A percentile compares a stretch with the other conserved stretches of the same genome.
Conservation (phyloP, 495 filamentous ascomycete species). For the Echria macrotheca region DNA sequence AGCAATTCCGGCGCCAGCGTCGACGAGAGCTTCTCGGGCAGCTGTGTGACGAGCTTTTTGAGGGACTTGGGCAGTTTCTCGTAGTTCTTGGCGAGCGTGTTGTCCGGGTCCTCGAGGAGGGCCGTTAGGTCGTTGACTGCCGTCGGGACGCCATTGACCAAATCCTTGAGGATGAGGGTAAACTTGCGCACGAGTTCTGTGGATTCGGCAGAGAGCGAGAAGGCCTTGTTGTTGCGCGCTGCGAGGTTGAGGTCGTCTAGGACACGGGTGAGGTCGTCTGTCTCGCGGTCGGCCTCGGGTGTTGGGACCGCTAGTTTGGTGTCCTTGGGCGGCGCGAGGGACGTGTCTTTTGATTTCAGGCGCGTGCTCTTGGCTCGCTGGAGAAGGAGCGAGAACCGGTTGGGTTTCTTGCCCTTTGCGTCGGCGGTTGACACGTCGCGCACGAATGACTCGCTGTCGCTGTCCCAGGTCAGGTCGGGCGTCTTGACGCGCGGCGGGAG, state of each 20-base stretch:
- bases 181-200: conserved; percentile 76
- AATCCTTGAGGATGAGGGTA: conserved; percentile 80
- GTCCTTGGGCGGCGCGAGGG: background rate
- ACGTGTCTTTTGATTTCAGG: background rate
- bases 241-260: conserved; percentile 76
- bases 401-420: conserved; percentile 14
- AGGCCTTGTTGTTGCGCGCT: conserved; percentile 67
- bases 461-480: conserved; percentile 39
- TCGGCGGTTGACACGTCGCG: conserved; percentile 4
- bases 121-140: conserved; percentile 83
- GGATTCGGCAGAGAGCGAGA: conserved; percentile 71
- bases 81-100: conserved; percentile 69
- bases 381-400: conserved; percentile 25
- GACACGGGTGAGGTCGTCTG: conserved; percentile 67
- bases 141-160: conserved; percentile 86
- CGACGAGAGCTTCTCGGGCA: conserved; percentile 75
- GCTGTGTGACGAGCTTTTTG: conserved; percentile 79
- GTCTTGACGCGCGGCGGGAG: conserved; percentile 40
- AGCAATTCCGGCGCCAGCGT: conserved; percentile 73
- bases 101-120: conserved; percentile 75
- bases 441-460: conserved; percentile 32
- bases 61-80: conserved; percentile 70
- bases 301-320: conserved; percentile 22
- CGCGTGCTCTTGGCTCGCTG: conserved; percentile 14
- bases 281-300: conserved; percentile 49